Percentiles rank a stretch among this genome's conserved stretches.
These are phyloP conservation scores for Musa troglodytarum DNA, from an alignment of 176 grass and related monocot genomes.

Conservation along the genomic window DNA sequence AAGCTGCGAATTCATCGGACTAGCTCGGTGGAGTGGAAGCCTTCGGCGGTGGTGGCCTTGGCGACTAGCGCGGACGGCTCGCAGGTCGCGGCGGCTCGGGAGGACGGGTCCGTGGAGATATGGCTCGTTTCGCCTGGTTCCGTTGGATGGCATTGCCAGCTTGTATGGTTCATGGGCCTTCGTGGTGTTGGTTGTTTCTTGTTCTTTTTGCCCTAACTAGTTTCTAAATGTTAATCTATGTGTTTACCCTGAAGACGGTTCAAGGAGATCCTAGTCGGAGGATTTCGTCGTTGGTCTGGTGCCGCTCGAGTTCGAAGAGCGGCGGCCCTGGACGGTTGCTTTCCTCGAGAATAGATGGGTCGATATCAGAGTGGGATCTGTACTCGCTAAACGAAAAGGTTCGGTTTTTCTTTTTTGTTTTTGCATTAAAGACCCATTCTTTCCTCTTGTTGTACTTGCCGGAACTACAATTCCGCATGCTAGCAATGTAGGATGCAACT, in stretches of 20 bases:
- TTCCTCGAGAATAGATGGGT: slow-evolving; percentile 77
- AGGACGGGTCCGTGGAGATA: slow-evolving; percentile 75
- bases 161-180: slow-evolving; percentile 40
- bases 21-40: slow-evolving; percentile 53
- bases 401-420: neutral
- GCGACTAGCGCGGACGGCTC: slow-evolving; percentile 56
- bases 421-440: neutral
- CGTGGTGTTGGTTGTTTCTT: neutral
- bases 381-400: slow-evolving; percentile 66
- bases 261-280: slow-evolving; percentile 47
- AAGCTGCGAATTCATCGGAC: slow-evolving; percentile 61
- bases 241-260: slow-evolving; percentile 55
- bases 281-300: slow-evolving; percentile 81
- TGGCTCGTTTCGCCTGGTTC: slow-evolving; percentile 96
- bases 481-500: too few relatives aligned
- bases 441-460: neutral
- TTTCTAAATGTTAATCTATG: neutral
- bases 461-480: too few relatives aligned
- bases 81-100: slow-evolving; percentile 72
- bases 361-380: slow-evolving; percentile 84
- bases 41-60: slow-evolving; percentile 58
- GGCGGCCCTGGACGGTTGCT: slow-evolving; percentile 48
- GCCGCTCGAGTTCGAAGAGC: slow-evolving; percentile 10
- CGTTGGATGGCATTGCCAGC: slow-evolving; percentile 93
- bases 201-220: slow-evolving; percentile 1